A percentile compares a stretch with the other conserved stretches of the same genome.
These are phyloP conservation scores for Rhinocladiella mackenziei DNA, from an alignment of 2,329 filamentous ascomycete species.

Conservation along the genomic window DNA sequence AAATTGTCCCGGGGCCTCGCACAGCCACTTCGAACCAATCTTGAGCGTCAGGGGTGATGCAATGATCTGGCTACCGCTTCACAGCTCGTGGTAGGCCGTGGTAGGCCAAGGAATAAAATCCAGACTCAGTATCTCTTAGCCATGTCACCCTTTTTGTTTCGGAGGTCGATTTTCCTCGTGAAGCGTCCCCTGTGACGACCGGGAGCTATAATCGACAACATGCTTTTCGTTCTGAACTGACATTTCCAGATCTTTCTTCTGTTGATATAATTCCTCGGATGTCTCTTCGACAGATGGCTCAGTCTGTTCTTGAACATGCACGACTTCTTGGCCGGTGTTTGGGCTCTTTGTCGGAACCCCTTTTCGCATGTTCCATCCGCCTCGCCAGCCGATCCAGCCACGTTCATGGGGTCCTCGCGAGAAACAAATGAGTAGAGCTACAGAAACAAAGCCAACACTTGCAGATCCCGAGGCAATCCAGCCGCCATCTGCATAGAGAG, in stretches of 20 bases:
- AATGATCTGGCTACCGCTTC: too few relatives aligned
- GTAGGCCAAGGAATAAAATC: too few relatives aligned
- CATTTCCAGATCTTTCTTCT: conserved; percentile 5
- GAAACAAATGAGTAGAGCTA: conserved; percentile 47
- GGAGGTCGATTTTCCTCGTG: conserved; percentile 9
- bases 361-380: conserved; percentile 49
- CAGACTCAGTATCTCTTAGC: too few relatives aligned
- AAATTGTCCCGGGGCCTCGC: too few relatives aligned
- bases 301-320: conserved; percentile 2
- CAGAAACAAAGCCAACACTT: conserved; percentile 53
- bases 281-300: conserved; percentile 1
- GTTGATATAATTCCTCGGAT: conserved; percentile 3
- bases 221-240: neutral
- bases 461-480: conserved; percentile 56
- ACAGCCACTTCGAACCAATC: too few relatives aligned
- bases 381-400: conserved; percentile 59
- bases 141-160: conserved; percentile 8
- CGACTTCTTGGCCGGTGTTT: conserved; percentile 1
- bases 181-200: conserved; percentile 16
- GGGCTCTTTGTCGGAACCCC: conserved; percentile 5
- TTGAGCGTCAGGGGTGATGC: too few relatives aligned
- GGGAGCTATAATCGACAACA: conserved; percentile 3
- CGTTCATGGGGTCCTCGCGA: conserved; percentile 54
- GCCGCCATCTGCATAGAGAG: conserved; percentile 53
- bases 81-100: too few relatives aligned